These are phyloP conservation scores for Pseudozyma pruni DNA, from an alignment of 1,284 basidiomycete genomes.

Conservation along the genomic window DNA sequence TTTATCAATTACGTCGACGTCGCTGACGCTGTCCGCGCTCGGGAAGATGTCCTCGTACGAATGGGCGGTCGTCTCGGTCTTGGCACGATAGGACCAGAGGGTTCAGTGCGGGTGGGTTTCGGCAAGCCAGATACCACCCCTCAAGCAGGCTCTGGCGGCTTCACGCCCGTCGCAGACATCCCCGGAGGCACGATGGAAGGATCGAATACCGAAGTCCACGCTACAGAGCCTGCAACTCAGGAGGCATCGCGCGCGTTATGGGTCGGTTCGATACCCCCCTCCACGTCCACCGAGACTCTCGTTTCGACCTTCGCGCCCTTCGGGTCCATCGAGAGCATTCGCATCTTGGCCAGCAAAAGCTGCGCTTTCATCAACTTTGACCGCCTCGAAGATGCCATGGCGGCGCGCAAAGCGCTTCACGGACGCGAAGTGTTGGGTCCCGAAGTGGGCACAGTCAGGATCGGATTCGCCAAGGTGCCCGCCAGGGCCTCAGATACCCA, in stretches of 20 bases:
- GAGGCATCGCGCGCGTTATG: slow-evolving; percentile 58
- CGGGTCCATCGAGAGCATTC: slow-evolving; percentile 93
- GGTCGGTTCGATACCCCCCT: slow-evolving; percentile 57
- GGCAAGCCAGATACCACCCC: slow-evolving; percentile 91
- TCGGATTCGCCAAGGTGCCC: slow-evolving; percentile 94
- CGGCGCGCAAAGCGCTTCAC: slow-evolving; percentile 92
- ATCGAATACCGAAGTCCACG: slow-evolving; percentile 14
- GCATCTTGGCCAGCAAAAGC: slow-evolving; percentile 95
- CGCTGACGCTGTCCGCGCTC: slow-evolving; percentile 90
- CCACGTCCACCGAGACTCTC: slow-evolving; percentile 70
- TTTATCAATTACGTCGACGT: slow-evolving; percentile 98
- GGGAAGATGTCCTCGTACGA: slow-evolving; percentile 94
- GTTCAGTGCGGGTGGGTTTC: slow-evolving; percentile 92
- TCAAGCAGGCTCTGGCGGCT: slow-evolving; percentile 25
- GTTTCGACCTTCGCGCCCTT: slow-evolving; percentile 91
- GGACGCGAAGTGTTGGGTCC: slow-evolving; percentile 93
- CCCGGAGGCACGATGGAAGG: slow-evolving; percentile 4
- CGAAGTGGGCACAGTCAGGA: slow-evolving; percentile 93
- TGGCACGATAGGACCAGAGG: slow-evolving; percentile 69
- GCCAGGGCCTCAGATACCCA: slow-evolving; percentile 22
- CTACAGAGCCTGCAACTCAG: slow-evolving; percentile 27
- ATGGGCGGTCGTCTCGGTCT: slow-evolving; percentile 88
- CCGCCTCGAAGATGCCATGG: slow-evolving; percentile 91
- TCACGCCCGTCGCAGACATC: slow-evolving; percentile 15
- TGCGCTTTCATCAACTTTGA: slow-evolving; percentile 97